Evolutionary conservation across 495 filamentous ascomycete species (phyloP).

Genomic region (Recurvomyces mirabilis): DNA sequence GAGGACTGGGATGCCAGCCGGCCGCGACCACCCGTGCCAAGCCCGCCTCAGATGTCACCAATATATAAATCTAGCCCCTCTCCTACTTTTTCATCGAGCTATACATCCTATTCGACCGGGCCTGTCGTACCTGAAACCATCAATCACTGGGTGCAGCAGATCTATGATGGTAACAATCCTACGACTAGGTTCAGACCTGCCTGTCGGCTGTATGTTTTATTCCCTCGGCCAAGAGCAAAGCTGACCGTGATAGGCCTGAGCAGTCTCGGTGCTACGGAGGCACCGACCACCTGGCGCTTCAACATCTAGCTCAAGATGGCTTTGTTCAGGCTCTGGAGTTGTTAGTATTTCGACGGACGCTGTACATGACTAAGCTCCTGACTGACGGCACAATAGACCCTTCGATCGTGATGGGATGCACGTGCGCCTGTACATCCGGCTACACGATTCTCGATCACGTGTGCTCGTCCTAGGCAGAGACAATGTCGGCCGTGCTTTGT

Average conservation of each 20-base stretch:
- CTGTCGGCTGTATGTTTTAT: conserved; percentile 35
- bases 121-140: background rate
- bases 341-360: conserved; percentile 24
- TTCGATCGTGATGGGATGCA: conserved; percentile 40
- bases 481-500: conserved; percentile 26
- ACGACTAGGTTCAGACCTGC: conserved; percentile 32
- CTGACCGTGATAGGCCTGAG: conserved; percentile 21
- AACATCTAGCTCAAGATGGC: conserved; percentile 28
- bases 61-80: conserved; percentile 21
- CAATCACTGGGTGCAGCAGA: conserved; percentile 43
- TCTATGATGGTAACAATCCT: conserved; percentile 36
- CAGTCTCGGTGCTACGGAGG: conserved; percentile 34
- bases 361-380: background rate
- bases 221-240: background rate
- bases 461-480: conserved; percentile 45
- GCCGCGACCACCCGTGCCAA: conserved; percentile 21
- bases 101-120: conserved; percentile 26
- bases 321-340: conserved; percentile 34
- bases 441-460: conserved; percentile 43
- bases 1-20: no score
- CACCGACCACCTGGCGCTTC: conserved; percentile 31
- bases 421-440: conserved; percentile 45
- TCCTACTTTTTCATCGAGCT: conserved; percentile 13
- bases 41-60: conserved; percentile 27
- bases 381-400: conserved; percentile 16